A percentile compares a stretch with the other conserved stretches of the same genome.
Evolutionary conservation across 2,329 filamentous ascomycete species (phyloP).

Genomic region (Akanthomyces dipterigenus): DNA sequence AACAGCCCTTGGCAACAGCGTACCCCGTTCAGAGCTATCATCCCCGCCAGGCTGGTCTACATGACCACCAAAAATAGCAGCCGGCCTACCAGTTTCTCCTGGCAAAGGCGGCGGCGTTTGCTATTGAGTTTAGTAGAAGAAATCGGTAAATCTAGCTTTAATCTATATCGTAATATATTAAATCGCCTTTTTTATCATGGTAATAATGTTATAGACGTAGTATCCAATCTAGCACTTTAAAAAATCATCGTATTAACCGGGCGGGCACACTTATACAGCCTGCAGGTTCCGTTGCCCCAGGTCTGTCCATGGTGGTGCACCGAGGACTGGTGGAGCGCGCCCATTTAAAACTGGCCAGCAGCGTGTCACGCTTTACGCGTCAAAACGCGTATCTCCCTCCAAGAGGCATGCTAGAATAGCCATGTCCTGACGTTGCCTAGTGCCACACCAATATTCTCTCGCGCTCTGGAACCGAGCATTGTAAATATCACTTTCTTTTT

Average conservation of each 20-base stretch:
- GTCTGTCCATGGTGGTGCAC: background rate
- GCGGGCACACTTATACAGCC: background rate
- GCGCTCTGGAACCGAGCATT: background rate
- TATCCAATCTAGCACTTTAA: background rate
- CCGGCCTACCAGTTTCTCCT: no score
- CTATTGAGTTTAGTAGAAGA: no score
- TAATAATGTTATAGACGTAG: no score
- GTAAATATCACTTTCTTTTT: background rate
- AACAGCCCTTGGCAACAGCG: no score
- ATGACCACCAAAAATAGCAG: no score
- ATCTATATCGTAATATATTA: no score
- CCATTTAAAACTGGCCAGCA: conserved; percentile 24
- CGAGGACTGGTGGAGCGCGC: conserved; percentile 9
- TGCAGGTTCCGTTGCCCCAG: background rate
- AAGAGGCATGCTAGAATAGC: background rate
- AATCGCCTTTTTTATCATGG: no score
- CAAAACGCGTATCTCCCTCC: conserved; percentile 25
- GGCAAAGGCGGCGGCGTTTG: no score
- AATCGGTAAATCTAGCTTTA: no score
- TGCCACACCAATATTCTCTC: background rate
- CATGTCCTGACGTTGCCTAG: background rate
- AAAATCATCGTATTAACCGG: no score
- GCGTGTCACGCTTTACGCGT: conserved; percentile 27
- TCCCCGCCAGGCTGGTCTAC: no score
- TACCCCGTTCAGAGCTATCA: no score